Base-by-base conservation (phyloP, 345 rosid species). In the Iberis pinnata region DNA sequence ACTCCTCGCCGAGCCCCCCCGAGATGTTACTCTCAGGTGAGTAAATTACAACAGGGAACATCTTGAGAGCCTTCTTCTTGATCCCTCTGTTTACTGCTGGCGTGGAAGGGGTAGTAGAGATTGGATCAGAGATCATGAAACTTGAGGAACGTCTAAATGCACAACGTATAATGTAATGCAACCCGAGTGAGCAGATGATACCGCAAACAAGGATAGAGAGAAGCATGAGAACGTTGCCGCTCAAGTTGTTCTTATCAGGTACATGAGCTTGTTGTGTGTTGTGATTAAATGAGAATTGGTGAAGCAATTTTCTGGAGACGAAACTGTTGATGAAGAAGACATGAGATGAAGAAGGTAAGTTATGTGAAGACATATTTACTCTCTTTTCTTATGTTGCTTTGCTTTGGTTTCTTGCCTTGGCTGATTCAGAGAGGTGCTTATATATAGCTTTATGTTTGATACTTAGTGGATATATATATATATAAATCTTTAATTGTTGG, bases 121-220 rank as follows among this genome's bases (percentile, higher is more conserved):
- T 32, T 12, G 80, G 61, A 22, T 55, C 73, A n/a, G 79, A 55
- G 41, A 70, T 69, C 41, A 60, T 64, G 42, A 68, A 72, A 51
- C 46, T 55, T 1, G 79, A 61, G 43, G 80, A 73, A 46, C 88
- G 68, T 50, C 65, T 70, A 38, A 73, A 57, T 25, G 74, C 75
- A 31, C 82, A 82, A 57, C 73, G 75, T 24, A 77, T 70, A 2
- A 79, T 40, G 61, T 70, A 82, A 41, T 79, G 79, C 12, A 81
- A 56, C 18, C 70, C 79, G 7, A 77, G 67, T 8, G 76, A 77
- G 65, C 82, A 77, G 26, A 82, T 72, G 8, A 77, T 37, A 13
- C 78, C 79, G 20, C 84, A 82, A 9, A 82, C n/a, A 15, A 82
- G 76, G 49, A 77, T 67, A 4, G 79, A 63, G 18, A 77, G 72